Conservation (phyloP, 192 early-diverging fungal species). For the Backusella sp. region DNA sequence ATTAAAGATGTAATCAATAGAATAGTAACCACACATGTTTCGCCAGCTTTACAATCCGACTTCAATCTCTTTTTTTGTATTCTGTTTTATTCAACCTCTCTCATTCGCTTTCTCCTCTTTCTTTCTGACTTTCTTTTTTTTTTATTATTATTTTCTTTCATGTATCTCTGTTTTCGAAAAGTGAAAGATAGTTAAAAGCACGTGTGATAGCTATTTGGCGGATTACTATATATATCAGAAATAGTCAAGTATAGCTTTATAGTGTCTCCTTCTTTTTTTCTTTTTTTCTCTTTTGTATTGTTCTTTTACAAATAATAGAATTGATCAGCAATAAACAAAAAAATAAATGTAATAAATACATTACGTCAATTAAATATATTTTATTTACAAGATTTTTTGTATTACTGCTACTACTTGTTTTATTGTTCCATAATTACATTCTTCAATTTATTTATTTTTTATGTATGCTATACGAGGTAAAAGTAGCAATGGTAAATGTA, state of each 20-base stretch:
- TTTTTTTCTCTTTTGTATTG: neutral
- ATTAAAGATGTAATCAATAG: neutral
- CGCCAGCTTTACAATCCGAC: conserved; percentile 9
- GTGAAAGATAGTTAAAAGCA: neutral
- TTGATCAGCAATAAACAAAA: neutral
- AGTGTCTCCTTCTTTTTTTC: conserved; percentile 1
- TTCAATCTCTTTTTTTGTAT: neutral
- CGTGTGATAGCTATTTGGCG: conserved; percentile 1
- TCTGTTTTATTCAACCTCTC: neutral
- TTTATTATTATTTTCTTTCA: neutral
- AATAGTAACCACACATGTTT: neutral
- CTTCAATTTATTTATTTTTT: neutral
- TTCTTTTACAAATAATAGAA: neutral
- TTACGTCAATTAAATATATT: neutral
- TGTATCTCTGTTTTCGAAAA: neutral
- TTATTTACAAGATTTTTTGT: neutral
- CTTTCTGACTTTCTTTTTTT: neutral
- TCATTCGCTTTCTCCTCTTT: neutral
- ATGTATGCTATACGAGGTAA: neutral
- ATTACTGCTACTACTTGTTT: neutral
- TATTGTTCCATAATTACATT: neutral
- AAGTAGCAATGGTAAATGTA: neutral
- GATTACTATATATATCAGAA: neutral
- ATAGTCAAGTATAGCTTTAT: neutral
- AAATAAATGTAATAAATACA: neutral